Percentiles rank a stretch among this genome's conserved stretches.
phyloP scores from a whole-genome alignment of 2,329 filamentous ascomycete species.

The Tolypocladium cylindrosporum region DNA sequence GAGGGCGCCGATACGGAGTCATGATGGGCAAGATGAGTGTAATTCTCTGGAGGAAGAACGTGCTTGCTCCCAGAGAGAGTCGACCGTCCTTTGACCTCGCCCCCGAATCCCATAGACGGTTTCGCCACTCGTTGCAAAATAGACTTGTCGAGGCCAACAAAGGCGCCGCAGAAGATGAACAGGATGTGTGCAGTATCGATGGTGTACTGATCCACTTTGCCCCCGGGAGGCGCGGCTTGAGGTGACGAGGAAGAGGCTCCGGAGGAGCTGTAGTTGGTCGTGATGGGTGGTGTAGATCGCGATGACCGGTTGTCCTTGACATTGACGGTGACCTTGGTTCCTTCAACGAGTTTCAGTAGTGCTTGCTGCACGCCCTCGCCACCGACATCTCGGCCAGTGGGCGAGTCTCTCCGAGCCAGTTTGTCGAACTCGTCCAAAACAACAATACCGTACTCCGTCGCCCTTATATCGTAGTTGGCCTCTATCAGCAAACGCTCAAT shows the following conservation, averaged over 20 bases:
- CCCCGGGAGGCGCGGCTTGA: slow-evolving; percentile 33
- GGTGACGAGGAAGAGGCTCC: slow-evolving; percentile 33
- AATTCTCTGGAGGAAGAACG: slow-evolving; percentile 54
- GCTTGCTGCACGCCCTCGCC: slow-evolving; percentile 97
- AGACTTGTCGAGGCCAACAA: slow-evolving; percentile 82
- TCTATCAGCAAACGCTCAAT: slow-evolving; percentile 85
- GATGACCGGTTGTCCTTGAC: slow-evolving; percentile 67
- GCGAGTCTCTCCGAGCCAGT: slow-evolving; percentile 78
- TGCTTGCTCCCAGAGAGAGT: slow-evolving; percentile 39
- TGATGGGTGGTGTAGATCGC: slow-evolving; percentile 40
- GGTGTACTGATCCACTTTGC: slow-evolving; percentile 54
- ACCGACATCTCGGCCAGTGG: slow-evolving; percentile 85
- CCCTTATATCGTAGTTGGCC: slow-evolving; percentile 76
- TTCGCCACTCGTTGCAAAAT: slow-evolving; percentile 81
- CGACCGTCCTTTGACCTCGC: slow-evolving; percentile 56
- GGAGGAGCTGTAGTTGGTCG: slow-evolving; percentile 39
- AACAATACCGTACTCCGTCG: slow-evolving; percentile 85
- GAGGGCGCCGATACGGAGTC: slow-evolving; percentile 22
- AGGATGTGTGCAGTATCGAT: slow-evolving; percentile 93
- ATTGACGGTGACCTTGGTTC: slow-evolving; percentile 84
- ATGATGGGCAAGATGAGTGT: slow-evolving; percentile 47
- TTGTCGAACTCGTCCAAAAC: slow-evolving; percentile 97
- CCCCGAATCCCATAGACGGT: slow-evolving; percentile 82
- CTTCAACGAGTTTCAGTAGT: slow-evolving; percentile 89
- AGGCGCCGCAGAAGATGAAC: slow-evolving; percentile 94